These are phyloP conservation scores for Pharnaceum exiguum DNA, from an alignment of 148 eudicot genomes.

Conservation along the genomic window DNA sequence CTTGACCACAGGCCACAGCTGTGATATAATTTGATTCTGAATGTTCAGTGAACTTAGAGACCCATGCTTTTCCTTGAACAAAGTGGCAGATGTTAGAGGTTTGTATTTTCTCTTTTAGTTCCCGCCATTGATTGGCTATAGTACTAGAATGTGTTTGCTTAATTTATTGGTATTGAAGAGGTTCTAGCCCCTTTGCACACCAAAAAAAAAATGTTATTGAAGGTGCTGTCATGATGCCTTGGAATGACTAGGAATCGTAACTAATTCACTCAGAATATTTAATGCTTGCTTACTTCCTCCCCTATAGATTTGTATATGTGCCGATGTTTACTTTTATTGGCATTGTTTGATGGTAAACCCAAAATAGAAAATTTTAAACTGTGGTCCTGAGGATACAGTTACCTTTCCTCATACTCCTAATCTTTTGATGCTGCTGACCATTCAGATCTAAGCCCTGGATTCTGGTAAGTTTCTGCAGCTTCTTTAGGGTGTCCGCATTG, in stretches of 20 bases:
- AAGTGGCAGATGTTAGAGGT: neutral
- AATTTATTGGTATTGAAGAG: slow-evolving; percentile 2
- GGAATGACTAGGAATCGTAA: slow-evolving; percentile 12
- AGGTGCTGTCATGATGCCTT: slow-evolving; percentile 24
- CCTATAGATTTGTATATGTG: slow-evolving; percentile 3
- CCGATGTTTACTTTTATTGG: too few species aligned
- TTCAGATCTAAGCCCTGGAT: slow-evolving; percentile 28
- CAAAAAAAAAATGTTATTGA: too few species aligned
- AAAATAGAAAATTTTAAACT: slow-evolving; percentile 1
- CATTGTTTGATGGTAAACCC: too few species aligned
- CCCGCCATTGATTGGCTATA: slow-evolving; percentile 1
- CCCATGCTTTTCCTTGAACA: neutral
- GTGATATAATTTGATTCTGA: slow-evolving; percentile 1
- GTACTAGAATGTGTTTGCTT: slow-evolving; percentile 3
- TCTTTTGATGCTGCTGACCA: neutral
- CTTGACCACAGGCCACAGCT: slow-evolving; percentile 9
- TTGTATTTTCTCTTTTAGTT: slow-evolving; percentile 7
- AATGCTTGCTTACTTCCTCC: slow-evolving; percentile 11
- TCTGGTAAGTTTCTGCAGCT: slow-evolving; percentile 20
- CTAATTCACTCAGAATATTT: slow-evolving; percentile 7
- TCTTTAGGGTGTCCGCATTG: slow-evolving; percentile 25
- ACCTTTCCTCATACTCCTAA: neutral
- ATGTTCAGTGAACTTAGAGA: neutral
- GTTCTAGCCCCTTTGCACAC: too few species aligned
- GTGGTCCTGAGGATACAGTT: slow-evolving; percentile 13